These are phyloP conservation scores for Xylaria sp. DNA, from an alignment of 2,329 filamentous ascomycete species.

Conservation along the genomic window DNA sequence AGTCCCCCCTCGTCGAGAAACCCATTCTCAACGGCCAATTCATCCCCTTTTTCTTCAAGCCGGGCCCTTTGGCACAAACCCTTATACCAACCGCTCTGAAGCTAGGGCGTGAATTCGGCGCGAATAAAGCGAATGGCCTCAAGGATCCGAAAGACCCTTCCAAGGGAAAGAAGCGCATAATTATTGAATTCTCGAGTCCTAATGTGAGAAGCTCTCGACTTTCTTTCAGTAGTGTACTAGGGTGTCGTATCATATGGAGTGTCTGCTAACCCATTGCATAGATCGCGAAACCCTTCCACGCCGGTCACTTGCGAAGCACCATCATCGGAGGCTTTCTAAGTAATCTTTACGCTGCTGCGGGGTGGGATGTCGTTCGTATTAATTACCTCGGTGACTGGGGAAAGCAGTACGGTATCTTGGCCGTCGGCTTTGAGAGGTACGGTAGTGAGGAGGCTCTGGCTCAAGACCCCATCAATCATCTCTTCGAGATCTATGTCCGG, in stretches of 20 bases:
- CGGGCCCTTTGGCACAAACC: conserved; percentile 70
- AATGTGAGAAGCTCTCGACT: conserved; percentile 71
- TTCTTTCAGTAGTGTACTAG: conserved; percentile 68
- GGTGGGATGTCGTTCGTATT: conserved; percentile 76
- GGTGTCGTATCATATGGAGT: neutral
- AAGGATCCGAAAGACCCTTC: conserved; percentile 59
- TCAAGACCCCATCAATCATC: conserved; percentile 75
- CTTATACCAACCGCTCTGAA: conserved; percentile 77
- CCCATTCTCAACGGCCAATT: conserved; percentile 75
- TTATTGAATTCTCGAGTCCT: conserved; percentile 79
- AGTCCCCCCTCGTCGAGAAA: conserved; percentile 77
- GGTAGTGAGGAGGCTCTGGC: conserved; percentile 72
- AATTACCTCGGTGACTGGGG: conserved; percentile 87
- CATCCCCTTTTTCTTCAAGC: conserved; percentile 83
- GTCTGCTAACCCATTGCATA: conserved; percentile 17
- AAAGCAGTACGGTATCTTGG: conserved; percentile 75
- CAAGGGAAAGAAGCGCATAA: conserved; percentile 60
- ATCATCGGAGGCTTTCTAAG: conserved; percentile 80
- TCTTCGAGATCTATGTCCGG: conserved; percentile 78
- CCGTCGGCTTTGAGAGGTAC: conserved; percentile 70
- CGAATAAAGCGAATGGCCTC: conserved; percentile 69
- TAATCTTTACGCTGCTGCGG: conserved; percentile 74
- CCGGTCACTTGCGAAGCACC: conserved; percentile 78
- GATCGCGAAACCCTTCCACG: conserved; percentile 77
- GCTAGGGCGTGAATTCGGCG: conserved; percentile 70